Conservation (phyloP, 257 asterid genomes). For the Solanum pimpinellifolium region DNA sequence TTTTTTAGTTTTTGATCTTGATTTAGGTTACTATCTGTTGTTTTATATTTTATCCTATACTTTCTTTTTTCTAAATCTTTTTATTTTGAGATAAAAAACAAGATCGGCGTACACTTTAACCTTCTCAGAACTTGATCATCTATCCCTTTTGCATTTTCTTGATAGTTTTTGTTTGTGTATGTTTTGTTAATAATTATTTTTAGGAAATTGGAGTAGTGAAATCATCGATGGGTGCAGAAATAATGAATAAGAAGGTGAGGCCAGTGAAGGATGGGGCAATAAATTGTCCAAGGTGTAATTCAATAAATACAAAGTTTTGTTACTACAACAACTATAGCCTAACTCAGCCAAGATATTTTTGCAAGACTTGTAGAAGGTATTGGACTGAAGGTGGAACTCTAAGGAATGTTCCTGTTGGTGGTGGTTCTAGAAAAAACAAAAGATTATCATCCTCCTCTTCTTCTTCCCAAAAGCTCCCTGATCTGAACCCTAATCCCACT, state of each 20-base stretch:
- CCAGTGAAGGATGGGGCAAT: slow-evolving; percentile 47
- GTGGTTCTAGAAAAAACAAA: slow-evolving; percentile 59
- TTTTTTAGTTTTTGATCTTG: neutral
- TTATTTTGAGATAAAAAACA: too few species aligned
- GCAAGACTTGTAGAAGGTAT: slow-evolving; percentile 76
- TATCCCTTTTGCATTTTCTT: neutral
- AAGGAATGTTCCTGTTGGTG: slow-evolving; percentile 73
- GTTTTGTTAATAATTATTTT: neutral
- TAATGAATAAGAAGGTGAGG: slow-evolving; percentile 27
- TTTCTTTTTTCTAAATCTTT: too few species aligned
- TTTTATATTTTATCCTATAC: neutral
- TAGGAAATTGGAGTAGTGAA: slow-evolving; percentile 46
- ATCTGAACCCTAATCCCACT: slow-evolving; percentile 31
- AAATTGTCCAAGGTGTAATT: slow-evolving; percentile 67
- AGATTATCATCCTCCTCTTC: slow-evolving; percentile 11
- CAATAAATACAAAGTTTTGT: slow-evolving; percentile 69
- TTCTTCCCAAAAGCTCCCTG: slow-evolving; percentile 21
- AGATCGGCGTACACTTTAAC: neutral
- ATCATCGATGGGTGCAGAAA: slow-evolving; percentile 25
- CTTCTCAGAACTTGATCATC: neutral
- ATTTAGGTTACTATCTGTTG: neutral
- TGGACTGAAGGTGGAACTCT: slow-evolving; percentile 87
- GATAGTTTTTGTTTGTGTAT: neutral
- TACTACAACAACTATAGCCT: slow-evolving; percentile 80
- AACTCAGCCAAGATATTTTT: slow-evolving; percentile 72